Percentiles rank a stretch among this genome's conserved stretches.
These are phyloP conservation scores for Eucalyptus guilfoylei DNA, from an alignment of 345 rosid species.

Conservation along the genomic window DNA sequence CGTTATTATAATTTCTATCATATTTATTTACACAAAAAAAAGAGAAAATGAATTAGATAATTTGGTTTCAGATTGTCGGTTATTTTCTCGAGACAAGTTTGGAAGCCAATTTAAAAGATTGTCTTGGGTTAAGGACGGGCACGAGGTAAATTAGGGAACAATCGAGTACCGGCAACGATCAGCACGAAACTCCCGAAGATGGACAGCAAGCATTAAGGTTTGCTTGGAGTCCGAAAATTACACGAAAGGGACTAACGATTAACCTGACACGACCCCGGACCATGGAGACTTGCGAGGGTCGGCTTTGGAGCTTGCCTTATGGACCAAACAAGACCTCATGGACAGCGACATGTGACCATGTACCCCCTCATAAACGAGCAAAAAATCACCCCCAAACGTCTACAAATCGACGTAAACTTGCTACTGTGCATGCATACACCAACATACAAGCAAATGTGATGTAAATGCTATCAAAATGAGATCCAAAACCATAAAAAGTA, in stretches of 20 bases:
- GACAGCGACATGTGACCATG: neutral
- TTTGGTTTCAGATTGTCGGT: no score
- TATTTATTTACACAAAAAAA: no score
- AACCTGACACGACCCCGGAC: neutral
- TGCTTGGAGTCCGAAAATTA: neutral
- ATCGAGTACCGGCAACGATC: no score
- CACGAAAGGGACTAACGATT: neutral
- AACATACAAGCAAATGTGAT: neutral
- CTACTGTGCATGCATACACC: neutral
- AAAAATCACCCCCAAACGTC: neutral
- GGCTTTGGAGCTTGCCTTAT: neutral
- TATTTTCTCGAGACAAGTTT: neutral
- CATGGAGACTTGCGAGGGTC: neutral
- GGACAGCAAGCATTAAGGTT: neutral
- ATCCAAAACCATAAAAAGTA: no score
- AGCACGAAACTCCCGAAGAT: neutral
- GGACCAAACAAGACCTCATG: neutral
- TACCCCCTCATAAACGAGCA: fast-evolving
- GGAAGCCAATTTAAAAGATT: neutral
- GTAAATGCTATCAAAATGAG: no score
- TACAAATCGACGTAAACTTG: neutral
- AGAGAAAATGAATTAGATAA: no score
- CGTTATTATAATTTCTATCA: neutral
- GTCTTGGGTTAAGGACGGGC: neutral
- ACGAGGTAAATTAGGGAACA: no score